These are phyloP conservation scores for Boletus fagicola DNA, from an alignment of 768 basidiomycete genomes.

Conservation along the genomic window DNA sequence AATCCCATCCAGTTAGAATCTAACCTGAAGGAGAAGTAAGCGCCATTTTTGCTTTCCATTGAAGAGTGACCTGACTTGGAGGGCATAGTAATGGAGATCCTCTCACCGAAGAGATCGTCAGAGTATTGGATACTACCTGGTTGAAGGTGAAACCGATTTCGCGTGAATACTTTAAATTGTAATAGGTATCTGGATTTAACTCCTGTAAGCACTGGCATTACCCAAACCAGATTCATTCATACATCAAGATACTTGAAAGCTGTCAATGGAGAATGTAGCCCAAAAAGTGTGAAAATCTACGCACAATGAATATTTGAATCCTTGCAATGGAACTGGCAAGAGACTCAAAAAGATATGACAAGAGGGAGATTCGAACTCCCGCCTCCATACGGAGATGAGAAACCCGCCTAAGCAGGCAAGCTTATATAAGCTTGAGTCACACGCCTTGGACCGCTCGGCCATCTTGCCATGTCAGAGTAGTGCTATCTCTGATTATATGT, in stretches of 20 bases:
- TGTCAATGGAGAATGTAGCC: neutral
- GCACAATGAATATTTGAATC: no score
- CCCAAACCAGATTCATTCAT: no score
- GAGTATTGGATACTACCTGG: constrained; percentile 3
- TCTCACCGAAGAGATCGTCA: constrained; percentile 6
- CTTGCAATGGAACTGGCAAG: neutral
- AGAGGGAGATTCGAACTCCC: constrained; percentile 38
- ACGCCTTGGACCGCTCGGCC: constrained; percentile 64
- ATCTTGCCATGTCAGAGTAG: constrained; percentile 40
- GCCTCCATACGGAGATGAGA: constrained; percentile 34
- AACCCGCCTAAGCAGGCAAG: constrained; percentile 30
- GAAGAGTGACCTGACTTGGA: neutral
- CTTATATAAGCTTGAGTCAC: constrained; percentile 50
- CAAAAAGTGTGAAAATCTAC: neutral
- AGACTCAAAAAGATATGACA: constrained; percentile 20
- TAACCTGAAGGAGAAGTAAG: constrained; percentile 16
- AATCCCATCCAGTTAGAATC: constrained; percentile 36
- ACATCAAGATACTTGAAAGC: neutral
- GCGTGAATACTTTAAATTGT: neutral
- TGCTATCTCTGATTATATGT: neutral
- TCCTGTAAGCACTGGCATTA: neutral
- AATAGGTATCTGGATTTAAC: neutral
- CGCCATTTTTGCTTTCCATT: neutral
- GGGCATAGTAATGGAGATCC: neutral
- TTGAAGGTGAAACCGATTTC: constrained; percentile 7